phyloP scores from a whole-genome alignment of 148 eudicot species.

The Amaranthus palmeri region DNA sequence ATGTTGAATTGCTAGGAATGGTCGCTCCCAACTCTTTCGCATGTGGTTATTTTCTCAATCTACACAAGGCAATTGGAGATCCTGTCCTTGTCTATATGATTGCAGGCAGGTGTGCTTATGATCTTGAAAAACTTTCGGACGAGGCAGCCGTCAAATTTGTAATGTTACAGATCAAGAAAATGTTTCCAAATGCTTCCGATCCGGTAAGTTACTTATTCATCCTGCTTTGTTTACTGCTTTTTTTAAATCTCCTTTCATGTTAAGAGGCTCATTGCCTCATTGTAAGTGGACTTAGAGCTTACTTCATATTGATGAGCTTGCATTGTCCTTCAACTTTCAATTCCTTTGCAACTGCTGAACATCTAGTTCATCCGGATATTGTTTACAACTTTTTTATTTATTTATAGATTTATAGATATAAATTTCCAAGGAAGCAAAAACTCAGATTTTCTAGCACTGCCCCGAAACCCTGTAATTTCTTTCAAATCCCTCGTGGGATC shows the following conservation, averaged over 20 bases:
- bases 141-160: slow-evolving; percentile 67
- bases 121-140: slow-evolving; percentile 88
- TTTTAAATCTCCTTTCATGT: background rate
- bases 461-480: background rate
- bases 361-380: too few species aligned
- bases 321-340: too few species aligned
- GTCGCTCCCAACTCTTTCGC: slow-evolving; percentile 82
- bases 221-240: slow-evolving; percentile 5
- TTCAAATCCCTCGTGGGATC: background rate
- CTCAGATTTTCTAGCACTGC: too few species aligned
- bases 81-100: slow-evolving; percentile 98
- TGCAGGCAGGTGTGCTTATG: slow-evolving; percentile 84
- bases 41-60: slow-evolving; percentile 97
- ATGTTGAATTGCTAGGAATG: slow-evolving; percentile 73
- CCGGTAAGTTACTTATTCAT: slow-evolving; percentile 58
- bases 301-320: too few species aligned
- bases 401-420: too few species aligned
- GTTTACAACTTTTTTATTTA: too few species aligned
- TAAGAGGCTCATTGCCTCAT: background rate
- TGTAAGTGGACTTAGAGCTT: background rate
- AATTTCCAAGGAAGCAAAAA: too few species aligned
- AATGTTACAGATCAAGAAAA: slow-evolving; percentile 86
- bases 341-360: too few species aligned
- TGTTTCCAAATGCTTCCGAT: slow-evolving; percentile 78
- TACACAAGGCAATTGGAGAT: slow-evolving; percentile 89